Base-by-base conservation (phyloP, 1,284 basidiomycete genomes). In the Boletus smithii region DNA sequence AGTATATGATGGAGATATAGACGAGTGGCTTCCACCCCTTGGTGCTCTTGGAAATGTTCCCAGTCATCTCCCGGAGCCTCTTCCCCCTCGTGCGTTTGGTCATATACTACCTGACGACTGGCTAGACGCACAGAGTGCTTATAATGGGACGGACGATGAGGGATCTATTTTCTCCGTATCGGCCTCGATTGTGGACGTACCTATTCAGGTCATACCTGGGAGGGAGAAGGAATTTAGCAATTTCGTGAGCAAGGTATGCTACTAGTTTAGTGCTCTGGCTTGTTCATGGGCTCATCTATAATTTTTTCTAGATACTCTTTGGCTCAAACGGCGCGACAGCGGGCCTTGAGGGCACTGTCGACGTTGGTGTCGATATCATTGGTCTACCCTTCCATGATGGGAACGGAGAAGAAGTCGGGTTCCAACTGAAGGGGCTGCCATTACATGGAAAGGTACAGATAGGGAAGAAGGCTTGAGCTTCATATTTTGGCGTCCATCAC, bases 171-270 rank as follows among this genome's bases (percentile, higher is more conserved):
- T 81, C 53, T 69, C 70, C 2, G 77, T 89, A 4, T 73, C 74
- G 0, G 84, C 87, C 4, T 72, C 74, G 53, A 76, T 90, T 36
- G 73, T 75, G 1, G 83, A 89, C 56, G 81, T 88, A 13, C 85
- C 87, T 10, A 67, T 90, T 23, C 70, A 87, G 48, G 84, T 90
- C 14, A 69, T 90, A 1, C 85, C 86, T 0, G 86, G 87, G 4
- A 74, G 87, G 37, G 75, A 88, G 63, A 77, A 74, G 49, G 77
- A 85, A 54, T 88, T 90, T 54, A 80, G 83, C 50, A 73, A 74
- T 50, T 90, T 90, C 52, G 77, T 90, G 14, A 69, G 75, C 54
- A 90, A 89, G 80, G 86, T 85, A 42, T 14, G 69, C 31, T n/a
- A 20, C 4, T 2, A 7, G 9, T 16, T 17, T n/a, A 0, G 22